Evolutionary conservation across 768 basidiomycete genomes (phyloP).

Genomic region (Mycena alexandri): DNA sequence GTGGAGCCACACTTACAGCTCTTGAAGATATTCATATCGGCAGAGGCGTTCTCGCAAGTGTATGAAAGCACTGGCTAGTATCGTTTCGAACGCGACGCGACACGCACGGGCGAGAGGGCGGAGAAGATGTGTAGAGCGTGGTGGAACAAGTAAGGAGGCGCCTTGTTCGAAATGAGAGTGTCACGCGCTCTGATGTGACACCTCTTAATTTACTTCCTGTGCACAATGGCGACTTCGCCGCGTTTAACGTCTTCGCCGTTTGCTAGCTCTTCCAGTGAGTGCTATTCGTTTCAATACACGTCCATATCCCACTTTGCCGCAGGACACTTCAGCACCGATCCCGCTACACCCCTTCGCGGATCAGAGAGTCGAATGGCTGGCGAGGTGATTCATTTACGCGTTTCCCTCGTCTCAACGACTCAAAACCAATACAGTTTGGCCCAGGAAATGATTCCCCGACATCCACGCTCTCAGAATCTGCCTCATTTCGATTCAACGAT

Average conservation of each 20-base stretch:
- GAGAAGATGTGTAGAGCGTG: background rate
- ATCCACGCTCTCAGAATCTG: constrained; percentile 50
- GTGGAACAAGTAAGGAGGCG: constrained; percentile 30
- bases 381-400: constrained; percentile 31
- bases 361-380: constrained; percentile 34
- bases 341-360: constrained; percentile 25
- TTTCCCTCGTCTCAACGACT: background rate
- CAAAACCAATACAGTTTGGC: constrained; percentile 7
- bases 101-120: constrained; percentile 16
- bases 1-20: constrained; percentile 70
- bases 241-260: constrained; percentile 38
- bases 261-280: constrained; percentile 37
- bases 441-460: constrained; percentile 46
- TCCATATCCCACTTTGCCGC: background rate
- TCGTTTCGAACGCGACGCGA: constrained; percentile 20
- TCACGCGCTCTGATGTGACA: constrained; percentile 4
- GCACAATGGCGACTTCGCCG: constrained; percentile 31
- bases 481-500: constrained; percentile 42
- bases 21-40: constrained; percentile 85
- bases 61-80: background rate
- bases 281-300: background rate
- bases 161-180: constrained; percentile 25
- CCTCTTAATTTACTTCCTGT: no score
- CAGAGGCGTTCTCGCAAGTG: constrained; percentile 24
- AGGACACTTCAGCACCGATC: constrained; percentile 32